Base-by-base conservation (phyloP, 768 basidiomycete species). In the Baorangia bicolor region DNA sequence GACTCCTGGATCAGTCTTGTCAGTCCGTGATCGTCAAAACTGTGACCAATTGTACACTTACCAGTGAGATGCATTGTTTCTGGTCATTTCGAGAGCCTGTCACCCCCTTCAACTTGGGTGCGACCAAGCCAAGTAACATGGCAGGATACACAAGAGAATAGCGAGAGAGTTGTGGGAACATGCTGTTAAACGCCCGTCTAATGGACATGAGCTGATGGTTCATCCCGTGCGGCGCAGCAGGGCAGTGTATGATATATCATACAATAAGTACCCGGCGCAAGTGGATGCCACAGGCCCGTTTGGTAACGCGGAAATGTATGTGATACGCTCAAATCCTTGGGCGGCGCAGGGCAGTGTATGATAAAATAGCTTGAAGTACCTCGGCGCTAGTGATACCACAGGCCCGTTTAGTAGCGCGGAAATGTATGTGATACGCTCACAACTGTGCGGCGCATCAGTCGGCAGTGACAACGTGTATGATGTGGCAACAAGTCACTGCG, bases 51-150 rank as follows among this genome's bases (percentile, higher is more conserved):
- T 30, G 21, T 0, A 30, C 20, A 50, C 55, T 39, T 37, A 51
- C 64, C 51, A 50, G 27, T n/a, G 33, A 30, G 21, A 56, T 21
- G 2, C 5, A 34, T 23, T 42, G 45, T 23, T 53, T 55, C 7
- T 35, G 27, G 18, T 49, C 40, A 37, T 47, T 21, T 20, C n/a
- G 40, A 38, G 37, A 28, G 42, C 30, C n/a, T 21, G 18, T 20
- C 23, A 21, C 11, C 30, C 43, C 45, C 27, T 51, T 57, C 45
- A 57, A 23, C n/a, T 31, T 45, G 2, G 60, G 51, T 5, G 46
- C 20, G 35, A 58, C 28, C 40, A 51, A 21, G 13, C 37, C 33
- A 1, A 57, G 42, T 2, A 51, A 7, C 61, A 64, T 64, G 55
- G 45, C 13, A 13, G 55, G 64, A 20, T 56, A 47, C 21, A 34